Base-by-base conservation (phyloP, 352 stramenopile genomes). In the Pythium insidiosum region DNA sequence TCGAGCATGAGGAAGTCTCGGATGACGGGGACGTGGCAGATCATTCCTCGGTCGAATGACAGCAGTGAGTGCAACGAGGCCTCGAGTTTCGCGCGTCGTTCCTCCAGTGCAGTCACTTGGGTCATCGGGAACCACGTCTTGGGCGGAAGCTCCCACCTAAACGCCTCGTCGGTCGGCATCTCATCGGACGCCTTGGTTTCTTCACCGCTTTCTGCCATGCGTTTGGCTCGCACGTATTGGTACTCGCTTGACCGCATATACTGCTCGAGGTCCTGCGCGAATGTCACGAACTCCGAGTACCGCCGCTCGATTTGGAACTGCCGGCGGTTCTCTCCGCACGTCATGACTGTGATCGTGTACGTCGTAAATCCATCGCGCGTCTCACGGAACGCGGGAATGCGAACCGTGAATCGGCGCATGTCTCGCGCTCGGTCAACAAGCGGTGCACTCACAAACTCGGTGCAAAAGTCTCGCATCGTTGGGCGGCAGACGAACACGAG, bases 71-170 rank as follows among this genome's bases (percentile, higher is more conserved):
- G 61, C 30, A 91, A 43, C 16, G 65, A 72, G 11, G 29, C 33
- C 38, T 88, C 73, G 5, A 91, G 61, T 23, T 80, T 63, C 15
- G 41, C 62, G 7, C 75, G 71, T 10, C 78, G 71, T 15, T 87
- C 73, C n/a, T 86, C 75, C 4, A 91, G 53, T 21, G 60, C 68
- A 13, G 61, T 56, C 0, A 54, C 44, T 26, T 88, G 71, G 0
- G 75, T 88, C 38, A 91, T 57, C 5, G 64, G 71, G 44, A 91
- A 85, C 75, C 75, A 91, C 23, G 78, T 88, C 49, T 88, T 91
- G 35, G 73, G 65, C 4, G 78, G 78, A 15, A 91, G 56, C 33
- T 83, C 68, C 72, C 74, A 85, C 19, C 57, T 47, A 23, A 85
- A 78, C 31, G 41, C 11, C 43, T 47, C 0, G 9, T 37, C 25